Base-by-base conservation (phyloP, 331 rosid species). In the Prunus yedoensis region DNA sequence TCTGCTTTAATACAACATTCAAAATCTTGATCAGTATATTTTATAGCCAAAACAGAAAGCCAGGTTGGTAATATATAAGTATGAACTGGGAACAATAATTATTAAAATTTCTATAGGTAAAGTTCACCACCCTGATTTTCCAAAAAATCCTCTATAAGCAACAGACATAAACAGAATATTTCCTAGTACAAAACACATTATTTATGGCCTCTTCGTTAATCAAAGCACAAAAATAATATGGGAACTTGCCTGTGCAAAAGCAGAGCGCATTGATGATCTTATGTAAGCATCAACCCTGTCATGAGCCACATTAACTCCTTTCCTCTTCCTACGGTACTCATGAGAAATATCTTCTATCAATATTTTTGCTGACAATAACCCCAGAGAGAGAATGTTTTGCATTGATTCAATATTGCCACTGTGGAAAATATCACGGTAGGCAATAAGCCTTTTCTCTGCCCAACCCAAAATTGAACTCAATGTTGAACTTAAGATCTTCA, bases 371-470 rank as follows among this genome's bases (percentile, higher is more conserved):
- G 97, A 93, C 75, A 89, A 85, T 23, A 90, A 93, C 59, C 93
- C 97, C 80, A 94, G 74, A 21, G 96, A 92, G 62, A 89, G 95
- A 51, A 92, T 80, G 74, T 83, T 89, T 68, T 90, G 88, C 96
- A 92, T 84, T 66, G 88, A 77, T 78, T 92, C 97, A 53, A 92
- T 84, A 72, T 90, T 94, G 47, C 78, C 93, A 59, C 83, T 71
- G 80, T 92, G 89, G 82, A 92, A 94, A 75, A 85, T 85, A 72
- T 90, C 93, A 62, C 87, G 96, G 79, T 94, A 94, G 27, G 93
- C 92, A 85, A 91, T 88, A 61, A 90, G 97, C 84, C 96, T 90
- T 75, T 85, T 90, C 88, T 94, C 98, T 6, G 92, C 85, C 97
- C 97, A 94, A 56, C 90, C 92, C 87, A 90, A 28, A 60, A 92